Evolutionary conservation across 371 early-diverging fungal species (phyloP), one percentile per base, ranked within the genome.

Genomic region (Synchytrium microbalum): DNA sequence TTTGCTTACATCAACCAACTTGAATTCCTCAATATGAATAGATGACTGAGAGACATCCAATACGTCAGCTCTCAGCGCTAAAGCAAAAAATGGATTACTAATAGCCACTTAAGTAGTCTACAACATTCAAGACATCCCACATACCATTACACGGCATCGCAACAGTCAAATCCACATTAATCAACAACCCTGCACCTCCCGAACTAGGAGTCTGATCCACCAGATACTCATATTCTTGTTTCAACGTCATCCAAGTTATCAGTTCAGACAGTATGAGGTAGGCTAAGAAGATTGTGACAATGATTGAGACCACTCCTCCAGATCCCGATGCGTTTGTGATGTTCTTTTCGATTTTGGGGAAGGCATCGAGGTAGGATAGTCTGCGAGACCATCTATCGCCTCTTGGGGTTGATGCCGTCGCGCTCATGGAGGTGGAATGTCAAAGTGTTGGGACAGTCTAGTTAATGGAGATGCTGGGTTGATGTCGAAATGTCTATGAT

Each of bases 81-180:
- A 10, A 19, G 10, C 5, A 19, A 38, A 19, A 38, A 5, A 38
- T 38, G 46, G 5, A 10, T 10, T 5, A 5, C 5, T 38, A 19
- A 38, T 5, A 38, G 19, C 10, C 10, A 38, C 19, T 5, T 5
- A 19, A 38, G 5, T 5, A 38, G 46, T 38, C 10, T 19, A 38
- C 46, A 38, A 10, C 10, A 19, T 10, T 38, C 19, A 27, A 14
- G n/a, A n/a, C 1, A 19, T 58, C 38, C 66, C 32, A 65, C 38
- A 2, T 63, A 88, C 90, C 75, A 46, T 79, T 72, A 75, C 96
- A 96, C 10, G 86, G 85, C 90, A 90, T 93, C 3, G 92, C 92
- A n/a, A 96, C 78, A 0, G 90, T 88, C 26, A 92, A 54, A 67
- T 91, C 96, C 57, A 94, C 70, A 72, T 92, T 92, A 28, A 96